Conservation (phyloP, 2,329 filamentous ascomycete species). For the Passalora sequoiae region DNA sequence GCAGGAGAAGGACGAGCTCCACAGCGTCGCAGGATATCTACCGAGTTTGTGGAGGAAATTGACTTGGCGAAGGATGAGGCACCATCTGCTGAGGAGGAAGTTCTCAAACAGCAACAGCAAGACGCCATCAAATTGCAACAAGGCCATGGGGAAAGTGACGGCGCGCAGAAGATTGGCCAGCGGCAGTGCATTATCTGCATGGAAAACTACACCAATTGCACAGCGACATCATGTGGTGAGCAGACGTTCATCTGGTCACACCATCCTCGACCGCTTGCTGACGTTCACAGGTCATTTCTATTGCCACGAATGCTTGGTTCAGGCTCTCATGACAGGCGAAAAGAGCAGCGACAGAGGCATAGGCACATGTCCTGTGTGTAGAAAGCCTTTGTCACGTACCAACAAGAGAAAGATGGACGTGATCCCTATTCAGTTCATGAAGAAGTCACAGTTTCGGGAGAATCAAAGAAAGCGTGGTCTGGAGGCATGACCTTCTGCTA, state of each 20-base stretch:
- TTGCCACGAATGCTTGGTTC: constrained; percentile 58
- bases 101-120: constrained; percentile 29
- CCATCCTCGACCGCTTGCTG: constrained; percentile 3
- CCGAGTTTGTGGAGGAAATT: constrained; percentile 16
- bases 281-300: constrained; percentile 53
- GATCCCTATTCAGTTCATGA: constrained; percentile 24
- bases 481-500: neutral
- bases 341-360: constrained; percentile 43
- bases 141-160: constrained; percentile 18
- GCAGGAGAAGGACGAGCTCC: constrained; percentile 10
- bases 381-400: constrained; percentile 18
- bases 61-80: constrained; percentile 18
- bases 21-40: constrained; percentile 10
- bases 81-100: constrained; percentile 32
- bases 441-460: constrained; percentile 18
- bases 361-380: constrained; percentile 43
- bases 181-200: constrained; percentile 60
- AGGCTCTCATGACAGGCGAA: constrained; percentile 54
- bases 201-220: constrained; percentile 56
- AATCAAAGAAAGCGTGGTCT: constrained; percentile 7
- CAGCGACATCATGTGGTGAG: constrained; percentile 56
- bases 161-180: constrained; percentile 39
- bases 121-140: constrained; percentile 25
- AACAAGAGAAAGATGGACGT: constrained; percentile 20
- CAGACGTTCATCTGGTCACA: neutral